These are phyloP conservation scores for Colletotrichum zoysiae DNA, from an alignment of 2,329 filamentous ascomycete species.

Conservation along the genomic window DNA sequence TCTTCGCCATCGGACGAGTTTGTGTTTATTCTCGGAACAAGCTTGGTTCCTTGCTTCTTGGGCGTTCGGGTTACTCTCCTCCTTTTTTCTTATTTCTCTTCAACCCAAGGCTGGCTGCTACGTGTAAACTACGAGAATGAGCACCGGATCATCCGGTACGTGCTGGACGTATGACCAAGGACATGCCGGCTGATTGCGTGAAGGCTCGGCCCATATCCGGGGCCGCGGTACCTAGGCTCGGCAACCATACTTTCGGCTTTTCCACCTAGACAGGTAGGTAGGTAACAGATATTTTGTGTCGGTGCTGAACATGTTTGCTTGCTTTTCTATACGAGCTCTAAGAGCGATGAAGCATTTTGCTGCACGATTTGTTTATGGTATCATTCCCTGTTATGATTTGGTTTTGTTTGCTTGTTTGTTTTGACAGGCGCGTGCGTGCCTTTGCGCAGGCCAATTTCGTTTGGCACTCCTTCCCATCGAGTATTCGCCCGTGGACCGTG, in stretches of 20 bases:
- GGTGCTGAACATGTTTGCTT: conserved; percentile 2
- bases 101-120: background rate
- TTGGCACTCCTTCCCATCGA: conserved; percentile 1
- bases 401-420: background rate
- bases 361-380: background rate
- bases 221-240: background rate
- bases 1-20: conserved; percentile 5
- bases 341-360: conserved; percentile 8
- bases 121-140: conserved; percentile 10
- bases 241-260: conserved; percentile 7
- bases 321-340: conserved; percentile 18
- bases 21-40: conserved; percentile 11
- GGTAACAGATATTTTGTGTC: background rate
- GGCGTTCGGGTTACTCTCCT: background rate
- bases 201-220: background rate
- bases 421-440: background rate
- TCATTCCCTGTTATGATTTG: background rate
- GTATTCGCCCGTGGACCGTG: background rate
- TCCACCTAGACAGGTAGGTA: background rate
- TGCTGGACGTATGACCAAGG: background rate
- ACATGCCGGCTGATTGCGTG: background rate
- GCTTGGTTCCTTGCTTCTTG: background rate
- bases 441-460: conserved; percentile 9
- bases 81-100: background rate
- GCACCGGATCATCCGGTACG: background rate